A percentile compares a stretch with the other conserved stretches of the same genome.
These are phyloP conservation scores for Scedosporium aurantiacum DNA, from an alignment of 2,329 filamentous ascomycete species.

Conservation along the genomic window DNA sequence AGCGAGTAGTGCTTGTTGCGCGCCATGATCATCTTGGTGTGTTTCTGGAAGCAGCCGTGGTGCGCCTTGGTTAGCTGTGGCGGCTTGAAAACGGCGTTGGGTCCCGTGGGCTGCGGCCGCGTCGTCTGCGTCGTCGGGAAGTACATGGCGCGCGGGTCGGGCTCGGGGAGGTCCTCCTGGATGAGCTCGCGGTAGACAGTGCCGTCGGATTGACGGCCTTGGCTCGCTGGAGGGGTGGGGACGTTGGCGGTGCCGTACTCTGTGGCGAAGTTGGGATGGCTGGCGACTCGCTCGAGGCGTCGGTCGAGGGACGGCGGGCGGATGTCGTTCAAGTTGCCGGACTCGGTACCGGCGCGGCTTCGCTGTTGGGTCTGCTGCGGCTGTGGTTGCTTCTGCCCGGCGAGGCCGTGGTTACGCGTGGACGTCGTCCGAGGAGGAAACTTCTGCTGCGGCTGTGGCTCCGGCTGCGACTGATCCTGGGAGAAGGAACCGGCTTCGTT, in stretches of 20 bases:
- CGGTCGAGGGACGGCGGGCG: slow-evolving; percentile 6
- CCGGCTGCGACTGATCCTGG: slow-evolving; percentile 13
- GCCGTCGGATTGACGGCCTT: slow-evolving; percentile 23
- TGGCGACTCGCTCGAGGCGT: background rate
- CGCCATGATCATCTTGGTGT: slow-evolving; percentile 36
- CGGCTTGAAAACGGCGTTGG: slow-evolving; percentile 29
- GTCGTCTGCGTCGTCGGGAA: slow-evolving; percentile 24
- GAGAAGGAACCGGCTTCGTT: slow-evolving; percentile 1
- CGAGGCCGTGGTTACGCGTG: slow-evolving; percentile 12
- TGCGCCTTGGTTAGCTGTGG: slow-evolving; percentile 31
- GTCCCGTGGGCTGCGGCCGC: slow-evolving; percentile 12
- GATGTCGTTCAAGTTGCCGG: background rate
- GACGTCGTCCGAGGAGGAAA: slow-evolving; percentile 24
- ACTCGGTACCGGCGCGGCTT: background rate
- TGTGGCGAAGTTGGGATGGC: slow-evolving; percentile 5
- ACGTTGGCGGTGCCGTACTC: slow-evolving; percentile 14
- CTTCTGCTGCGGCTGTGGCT: slow-evolving; percentile 13
- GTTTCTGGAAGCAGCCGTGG: slow-evolving; percentile 35
- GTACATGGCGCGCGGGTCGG: slow-evolving; percentile 24
- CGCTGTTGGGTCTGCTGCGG: slow-evolving; percentile 7
- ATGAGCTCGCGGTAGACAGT: slow-evolving; percentile 31
- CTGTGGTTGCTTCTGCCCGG: slow-evolving; percentile 8
- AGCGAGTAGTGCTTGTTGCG: slow-evolving; percentile 39
- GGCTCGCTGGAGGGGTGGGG: slow-evolving; percentile 17
- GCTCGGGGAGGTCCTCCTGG: slow-evolving; percentile 16